Base-by-base conservation (phyloP, 441 rosid species). In the Euphorbia neoarborescens region DNA sequence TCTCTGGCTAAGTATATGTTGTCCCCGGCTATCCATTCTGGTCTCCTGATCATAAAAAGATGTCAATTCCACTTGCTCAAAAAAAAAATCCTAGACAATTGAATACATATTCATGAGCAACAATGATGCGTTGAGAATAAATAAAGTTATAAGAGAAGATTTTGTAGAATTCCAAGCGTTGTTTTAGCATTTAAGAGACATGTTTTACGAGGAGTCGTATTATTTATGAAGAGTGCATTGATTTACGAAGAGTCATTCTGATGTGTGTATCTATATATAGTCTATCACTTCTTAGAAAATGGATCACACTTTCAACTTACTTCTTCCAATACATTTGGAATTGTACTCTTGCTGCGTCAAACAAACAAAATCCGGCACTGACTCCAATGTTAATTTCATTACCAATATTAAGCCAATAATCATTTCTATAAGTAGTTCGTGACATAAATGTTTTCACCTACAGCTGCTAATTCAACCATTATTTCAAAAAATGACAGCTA, bases 11-110 rank as follows among this genome's bases (percentile, higher is more conserved):
- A 94, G 90, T 38, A 84, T 73, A 25, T 57, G 68, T 60, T 87
- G 82, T 50, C 99, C 99, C 72, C 99, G 84, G 72, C 70, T 74
- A 81, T 91, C 99, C 71, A 83, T 81, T 81, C 99, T 84, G 69
- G 75, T 79, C 62, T 90, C 97, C 97, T 94, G 91, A 69, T 60
- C 76, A 79, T 61, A 60, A 74, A 67, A 77, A 19, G 10, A 74
- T 61, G 58, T 32, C 28, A 79, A 80, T 27, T 72, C 74, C 66
- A 70, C 6, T 48, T 3, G 63, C 54, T 60, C 46, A 73, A 62
- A 37, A 60, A 15, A n/a, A 15, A 2, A 32, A 32, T 46, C 5
- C 19, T 59, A 32, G 24, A 65, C 53, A 54, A 40, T 12, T 35
- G 19, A 64, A 48, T 32, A 34, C 20, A 38, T 32, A 27, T 42